phyloP scores from a whole-genome alignment of 805 yeast species.

The Wickerhamomyces tratensis region DNA sequence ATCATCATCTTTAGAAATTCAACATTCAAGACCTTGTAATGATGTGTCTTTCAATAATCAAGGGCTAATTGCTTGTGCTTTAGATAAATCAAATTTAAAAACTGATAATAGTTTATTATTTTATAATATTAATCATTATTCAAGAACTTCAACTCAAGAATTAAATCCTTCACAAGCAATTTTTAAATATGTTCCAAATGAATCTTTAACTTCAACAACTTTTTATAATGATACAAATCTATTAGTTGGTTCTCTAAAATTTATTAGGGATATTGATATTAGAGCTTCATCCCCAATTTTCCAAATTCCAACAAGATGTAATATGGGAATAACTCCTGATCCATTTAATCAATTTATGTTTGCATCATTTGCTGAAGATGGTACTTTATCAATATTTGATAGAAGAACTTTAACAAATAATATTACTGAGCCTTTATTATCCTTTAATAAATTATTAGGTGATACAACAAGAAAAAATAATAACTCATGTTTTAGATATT shows the following conservation, averaged over 20 bases:
- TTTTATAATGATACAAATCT: constrained; percentile 57
- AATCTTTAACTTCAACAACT: constrained; percentile 57
- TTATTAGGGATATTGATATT: constrained; percentile 68
- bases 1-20: constrained; percentile 17
- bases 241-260: constrained; percentile 68
- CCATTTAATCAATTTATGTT: constrained; percentile 60
- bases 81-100: constrained; percentile 53
- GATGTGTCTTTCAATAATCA: constrained; percentile 57
- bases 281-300: constrained; percentile 54
- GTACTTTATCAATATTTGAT: constrained; percentile 78
- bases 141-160: constrained; percentile 36
- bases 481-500: constrained; percentile 60
- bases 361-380: constrained; percentile 74
- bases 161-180: constrained; percentile 37
- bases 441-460: constrained; percentile 51
- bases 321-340: constrained; percentile 58
- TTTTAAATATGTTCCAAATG: constrained; percentile 57
- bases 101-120: constrained; percentile 69
- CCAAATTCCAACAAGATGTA: constrained; percentile 69
- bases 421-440: constrained; percentile 46
- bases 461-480: constrained; percentile 52
- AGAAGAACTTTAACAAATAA: constrained; percentile 43
- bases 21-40: constrained; percentile 68
- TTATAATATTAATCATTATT: constrained; percentile 67
- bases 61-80: constrained; percentile 66